Percentiles rank a stretch among this genome's conserved stretches.
phyloP scores from a whole-genome alignment of 148 eudicot species.

The Chenopodium suecicum region DNA sequence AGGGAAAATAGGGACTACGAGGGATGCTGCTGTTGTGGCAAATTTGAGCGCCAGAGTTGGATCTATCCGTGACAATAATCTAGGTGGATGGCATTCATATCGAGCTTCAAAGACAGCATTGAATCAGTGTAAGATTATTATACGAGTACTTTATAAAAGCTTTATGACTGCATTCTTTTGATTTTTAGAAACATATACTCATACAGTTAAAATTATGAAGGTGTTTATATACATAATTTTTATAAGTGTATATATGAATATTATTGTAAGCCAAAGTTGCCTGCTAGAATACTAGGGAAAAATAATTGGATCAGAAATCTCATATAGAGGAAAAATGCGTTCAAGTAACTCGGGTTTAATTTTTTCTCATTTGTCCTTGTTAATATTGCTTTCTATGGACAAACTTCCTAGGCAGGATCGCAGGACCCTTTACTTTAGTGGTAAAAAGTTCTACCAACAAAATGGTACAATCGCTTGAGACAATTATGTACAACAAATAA shows the following conservation, averaged over 20 bases:
- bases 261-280: not conserved
- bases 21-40: conserved; percentile 72
- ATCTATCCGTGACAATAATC: conserved; percentile 78
- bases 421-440: too few relatives aligned
- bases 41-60: conserved; percentile 96
- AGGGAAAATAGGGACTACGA: conserved; percentile 56
- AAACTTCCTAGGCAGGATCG: too few relatives aligned
- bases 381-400: too few relatives aligned
- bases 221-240: not conserved
- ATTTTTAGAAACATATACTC: not conserved
- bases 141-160: not conserved
- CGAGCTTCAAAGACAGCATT: conserved; percentile 90
- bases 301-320: not conserved
- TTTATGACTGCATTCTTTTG: too few relatives aligned
- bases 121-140: conserved; percentile 63
- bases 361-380: too few relatives aligned
- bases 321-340: not conserved
- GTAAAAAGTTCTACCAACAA: too few relatives aligned
- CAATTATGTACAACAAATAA: too few relatives aligned
- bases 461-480: too few relatives aligned
- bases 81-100: conserved; percentile 99
- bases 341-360: too few relatives aligned
- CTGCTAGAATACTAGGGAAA: not conserved
- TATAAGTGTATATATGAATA: not conserved
- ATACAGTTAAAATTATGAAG: too few relatives aligned